phyloP scores from a whole-genome alignment of 495 filamentous ascomycete genomes.

The Penicillium chermesinum region DNA sequence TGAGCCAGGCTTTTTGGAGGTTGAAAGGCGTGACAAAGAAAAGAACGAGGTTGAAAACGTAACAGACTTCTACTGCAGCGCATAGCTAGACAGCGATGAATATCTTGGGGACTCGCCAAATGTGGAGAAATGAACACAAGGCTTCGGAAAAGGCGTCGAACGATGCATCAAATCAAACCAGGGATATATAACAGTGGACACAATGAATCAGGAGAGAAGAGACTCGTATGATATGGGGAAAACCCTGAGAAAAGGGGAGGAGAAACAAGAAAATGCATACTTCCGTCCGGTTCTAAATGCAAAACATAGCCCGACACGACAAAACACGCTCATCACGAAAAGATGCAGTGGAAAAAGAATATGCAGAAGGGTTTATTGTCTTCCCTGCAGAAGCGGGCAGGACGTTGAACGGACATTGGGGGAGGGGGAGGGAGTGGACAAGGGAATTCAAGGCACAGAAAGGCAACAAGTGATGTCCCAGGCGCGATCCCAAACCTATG shows the following conservation, averaged over 20 bases:
- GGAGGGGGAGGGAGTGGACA: background rate
- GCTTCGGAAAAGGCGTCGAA: slow-evolving; percentile 18
- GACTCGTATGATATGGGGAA: slow-evolving; percentile 8
- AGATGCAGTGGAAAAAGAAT: slow-evolving; percentile 36
- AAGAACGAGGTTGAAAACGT: background rate
- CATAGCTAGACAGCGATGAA: slow-evolving; percentile 9
- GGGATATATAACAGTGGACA: slow-evolving; percentile 27
- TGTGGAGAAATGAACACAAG: slow-evolving; percentile 13
- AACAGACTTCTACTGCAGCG: slow-evolving; percentile 7
- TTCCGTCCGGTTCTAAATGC: slow-evolving; percentile 42
- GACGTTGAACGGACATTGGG: background rate
- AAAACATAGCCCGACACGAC: slow-evolving; percentile 25
- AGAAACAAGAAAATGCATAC: slow-evolving; percentile 29
- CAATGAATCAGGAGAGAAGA: slow-evolving; percentile 9
- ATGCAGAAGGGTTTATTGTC: slow-evolving; percentile 19
- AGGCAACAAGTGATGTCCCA: no score
- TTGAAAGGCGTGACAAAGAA: background rate
- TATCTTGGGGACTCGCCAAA: slow-evolving; percentile 10
- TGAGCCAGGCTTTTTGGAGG: slow-evolving; percentile 4
- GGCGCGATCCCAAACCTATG: no score
- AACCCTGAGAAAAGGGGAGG: slow-evolving; percentile 12
- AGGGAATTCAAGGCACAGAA: no score
- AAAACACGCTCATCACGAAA: slow-evolving; percentile 39
- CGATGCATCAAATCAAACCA: slow-evolving; percentile 28
- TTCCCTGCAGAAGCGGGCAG: background rate